These are phyloP conservation scores for Cryptococcus deneoformans DNA, from an alignment of 1,284 basidiomycete species.

Conservation along the genomic window DNA sequence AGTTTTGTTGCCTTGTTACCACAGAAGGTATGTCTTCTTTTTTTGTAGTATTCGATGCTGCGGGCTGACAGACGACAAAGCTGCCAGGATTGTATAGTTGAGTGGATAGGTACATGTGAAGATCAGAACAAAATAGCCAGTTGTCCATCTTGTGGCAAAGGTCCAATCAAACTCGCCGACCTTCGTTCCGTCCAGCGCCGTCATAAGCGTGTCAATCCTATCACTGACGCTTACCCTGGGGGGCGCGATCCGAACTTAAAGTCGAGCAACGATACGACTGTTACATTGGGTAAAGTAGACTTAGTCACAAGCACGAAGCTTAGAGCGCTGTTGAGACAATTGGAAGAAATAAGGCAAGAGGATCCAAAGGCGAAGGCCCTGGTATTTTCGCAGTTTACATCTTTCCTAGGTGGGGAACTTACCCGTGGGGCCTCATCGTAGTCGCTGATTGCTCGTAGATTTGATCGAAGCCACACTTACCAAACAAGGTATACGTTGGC, in stretches of 20 bases:
- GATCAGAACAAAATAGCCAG: constrained; percentile 42
- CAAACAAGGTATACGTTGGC: constrained; percentile 68
- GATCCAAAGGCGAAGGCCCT: constrained; percentile 80
- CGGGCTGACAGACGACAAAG: constrained; percentile 17
- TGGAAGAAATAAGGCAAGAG: constrained; percentile 37
- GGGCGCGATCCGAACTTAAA: constrained; percentile 15
- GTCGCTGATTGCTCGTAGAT: constrained; percentile 48
- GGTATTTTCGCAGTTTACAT: constrained; percentile 74
- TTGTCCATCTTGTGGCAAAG: constrained; percentile 46
- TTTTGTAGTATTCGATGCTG: background rate
- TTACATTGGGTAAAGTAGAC: constrained; percentile 69
- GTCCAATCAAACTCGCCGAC: constrained; percentile 33
- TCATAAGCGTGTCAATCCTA: constrained; percentile 47
- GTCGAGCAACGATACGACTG: constrained; percentile 23
- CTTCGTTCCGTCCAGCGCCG: constrained; percentile 40
- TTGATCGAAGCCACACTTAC: constrained; percentile 74
- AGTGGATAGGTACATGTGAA: constrained; percentile 46
- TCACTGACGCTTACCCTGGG: constrained; percentile 26
- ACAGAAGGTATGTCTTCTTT: constrained; percentile 61
- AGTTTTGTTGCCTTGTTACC: constrained; percentile 73
- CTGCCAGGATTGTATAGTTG: constrained; percentile 49
- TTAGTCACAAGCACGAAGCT: constrained; percentile 77
- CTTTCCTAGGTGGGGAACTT: constrained; percentile 57
- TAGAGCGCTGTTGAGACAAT: constrained; percentile 39
- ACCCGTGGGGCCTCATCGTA: background rate